These are phyloP conservation scores for Dothiorella sarmentorum DNA, from an alignment of 2,329 filamentous ascomycete genomes.

Conservation along the genomic window DNA sequence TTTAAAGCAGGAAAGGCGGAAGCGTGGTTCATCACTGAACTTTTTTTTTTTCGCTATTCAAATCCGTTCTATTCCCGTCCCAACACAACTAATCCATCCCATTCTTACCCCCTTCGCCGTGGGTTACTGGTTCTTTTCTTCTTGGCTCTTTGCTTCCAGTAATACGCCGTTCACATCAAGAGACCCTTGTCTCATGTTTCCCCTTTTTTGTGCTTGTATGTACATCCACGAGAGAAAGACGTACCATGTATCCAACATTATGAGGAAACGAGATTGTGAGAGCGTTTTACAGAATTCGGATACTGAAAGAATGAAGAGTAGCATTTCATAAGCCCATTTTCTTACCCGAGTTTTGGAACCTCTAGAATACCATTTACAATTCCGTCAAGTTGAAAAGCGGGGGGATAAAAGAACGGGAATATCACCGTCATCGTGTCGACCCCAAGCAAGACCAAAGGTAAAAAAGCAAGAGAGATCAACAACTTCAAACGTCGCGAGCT, in stretches of 20 bases:
- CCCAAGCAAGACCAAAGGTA: not conserved
- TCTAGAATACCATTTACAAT: too few relatives aligned
- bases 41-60: not conserved
- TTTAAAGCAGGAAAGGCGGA: not conserved
- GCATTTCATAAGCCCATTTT: not conserved
- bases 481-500: not conserved
- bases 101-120: too few relatives aligned
- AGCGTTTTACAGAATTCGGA: not conserved
- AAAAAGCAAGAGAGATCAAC: not conserved
- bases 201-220: not conserved
- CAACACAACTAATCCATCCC: too few relatives aligned
- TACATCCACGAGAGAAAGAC: not conserved
- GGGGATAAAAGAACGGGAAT: too few relatives aligned
- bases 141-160: too few relatives aligned
- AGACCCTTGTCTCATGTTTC: not conserved
- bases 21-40: not conserved
- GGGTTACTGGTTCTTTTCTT: too few relatives aligned
- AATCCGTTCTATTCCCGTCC: not conserved
- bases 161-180: too few relatives aligned
- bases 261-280: not conserved
- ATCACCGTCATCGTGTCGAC: too few relatives aligned
- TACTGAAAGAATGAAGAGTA: not conserved
- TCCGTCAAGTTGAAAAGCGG: too few relatives aligned
- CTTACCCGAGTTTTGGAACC: too few relatives aligned
- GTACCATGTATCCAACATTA: conserved; percentile 3